Conservation (phyloP, 2,329 filamentous ascomycete species). For the Plenodomus lindquistii region DNA sequence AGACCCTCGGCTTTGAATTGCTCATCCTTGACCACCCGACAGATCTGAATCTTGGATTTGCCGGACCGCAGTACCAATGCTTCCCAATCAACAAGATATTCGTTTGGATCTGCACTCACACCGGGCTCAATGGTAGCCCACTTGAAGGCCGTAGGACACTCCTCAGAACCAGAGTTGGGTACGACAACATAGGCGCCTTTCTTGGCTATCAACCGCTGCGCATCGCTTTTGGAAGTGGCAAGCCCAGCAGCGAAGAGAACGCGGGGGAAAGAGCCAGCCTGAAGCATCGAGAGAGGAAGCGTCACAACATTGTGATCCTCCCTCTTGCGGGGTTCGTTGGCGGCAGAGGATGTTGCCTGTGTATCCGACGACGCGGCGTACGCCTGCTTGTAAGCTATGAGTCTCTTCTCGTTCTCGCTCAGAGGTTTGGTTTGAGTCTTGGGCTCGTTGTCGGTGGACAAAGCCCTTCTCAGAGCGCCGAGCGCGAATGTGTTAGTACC, state of each 20-base stretch:
- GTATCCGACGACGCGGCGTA: conserved; percentile 23
- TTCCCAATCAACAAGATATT: conserved; percentile 62
- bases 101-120: conserved; percentile 60
- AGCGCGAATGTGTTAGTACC: conserved; percentile 37
- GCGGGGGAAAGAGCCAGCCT: conserved; percentile 58
- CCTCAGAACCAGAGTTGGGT: conserved; percentile 50
- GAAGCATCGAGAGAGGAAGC: conserved; percentile 62
- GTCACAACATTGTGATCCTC: conserved; percentile 60
- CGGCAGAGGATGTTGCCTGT: conserved; percentile 11
- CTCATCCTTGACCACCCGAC: conserved; percentile 59
- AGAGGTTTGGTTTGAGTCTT: background rate
- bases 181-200: conserved; percentile 62
- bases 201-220: conserved; percentile 59
- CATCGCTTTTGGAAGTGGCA: conserved; percentile 60
- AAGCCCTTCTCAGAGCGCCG: conserved; percentile 24
- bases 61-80: conserved; percentile 60
- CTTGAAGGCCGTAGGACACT: conserved; percentile 52
- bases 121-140: conserved; percentile 68
- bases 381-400: conserved; percentile 31
- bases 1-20: conserved; percentile 54
- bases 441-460: conserved; percentile 11
- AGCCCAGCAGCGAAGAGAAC: conserved; percentile 66
- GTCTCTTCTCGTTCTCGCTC: conserved; percentile 14
- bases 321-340: conserved; percentile 38
- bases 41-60: conserved; percentile 64